These are phyloP conservation scores for Trichosporon ovoides DNA, from an alignment of 1,284 basidiomycete genomes.

Conservation along the genomic window DNA sequence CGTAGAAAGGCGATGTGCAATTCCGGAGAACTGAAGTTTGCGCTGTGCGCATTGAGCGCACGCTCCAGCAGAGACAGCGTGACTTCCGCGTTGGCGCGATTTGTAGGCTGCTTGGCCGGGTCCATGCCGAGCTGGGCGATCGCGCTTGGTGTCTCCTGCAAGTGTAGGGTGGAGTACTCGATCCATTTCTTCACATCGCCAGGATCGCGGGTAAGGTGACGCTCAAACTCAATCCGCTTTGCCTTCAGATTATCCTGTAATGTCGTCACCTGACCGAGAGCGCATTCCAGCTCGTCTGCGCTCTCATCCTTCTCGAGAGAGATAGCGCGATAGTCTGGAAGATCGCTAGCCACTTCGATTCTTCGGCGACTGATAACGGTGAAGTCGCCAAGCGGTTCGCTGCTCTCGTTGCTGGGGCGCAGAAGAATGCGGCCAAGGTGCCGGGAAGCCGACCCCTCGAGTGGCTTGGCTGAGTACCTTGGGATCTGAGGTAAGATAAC, in stretches of 20 bases:
- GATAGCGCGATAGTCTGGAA: slow-evolving; percentile 17
- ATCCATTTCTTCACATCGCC: slow-evolving; percentile 39
- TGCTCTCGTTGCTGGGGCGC: background rate
- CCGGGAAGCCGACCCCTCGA: slow-evolving; percentile 11
- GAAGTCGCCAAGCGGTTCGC: slow-evolving; percentile 9
- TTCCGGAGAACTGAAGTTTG: slow-evolving; percentile 26
- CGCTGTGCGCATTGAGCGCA: slow-evolving; percentile 31
- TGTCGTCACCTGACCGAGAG: slow-evolving; percentile 28
- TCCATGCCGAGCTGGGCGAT: background rate
- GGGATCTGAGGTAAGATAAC: slow-evolving; percentile 13
- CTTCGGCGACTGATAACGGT: slow-evolving; percentile 7
- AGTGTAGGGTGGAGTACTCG: slow-evolving; percentile 37
- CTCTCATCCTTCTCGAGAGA: slow-evolving; percentile 19
- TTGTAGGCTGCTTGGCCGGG: slow-evolving; percentile 10
- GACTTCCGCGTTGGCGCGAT: slow-evolving; percentile 38
- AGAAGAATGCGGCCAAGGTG: slow-evolving; percentile 14
- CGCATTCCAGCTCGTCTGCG: slow-evolving; percentile 15
- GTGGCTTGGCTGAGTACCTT: slow-evolving; percentile 14
- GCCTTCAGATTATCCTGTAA: slow-evolving; percentile 29
- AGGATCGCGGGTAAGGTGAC: slow-evolving; percentile 26
- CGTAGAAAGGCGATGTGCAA: slow-evolving; percentile 42
- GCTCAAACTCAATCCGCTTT: slow-evolving; percentile 33
- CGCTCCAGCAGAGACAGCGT: slow-evolving; percentile 40
- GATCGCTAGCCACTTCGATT: background rate
- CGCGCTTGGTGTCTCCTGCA: slow-evolving; percentile 10